Conservation (phyloP, 2,329 filamentous ascomycete genomes). For the Capronia americana region DNA sequence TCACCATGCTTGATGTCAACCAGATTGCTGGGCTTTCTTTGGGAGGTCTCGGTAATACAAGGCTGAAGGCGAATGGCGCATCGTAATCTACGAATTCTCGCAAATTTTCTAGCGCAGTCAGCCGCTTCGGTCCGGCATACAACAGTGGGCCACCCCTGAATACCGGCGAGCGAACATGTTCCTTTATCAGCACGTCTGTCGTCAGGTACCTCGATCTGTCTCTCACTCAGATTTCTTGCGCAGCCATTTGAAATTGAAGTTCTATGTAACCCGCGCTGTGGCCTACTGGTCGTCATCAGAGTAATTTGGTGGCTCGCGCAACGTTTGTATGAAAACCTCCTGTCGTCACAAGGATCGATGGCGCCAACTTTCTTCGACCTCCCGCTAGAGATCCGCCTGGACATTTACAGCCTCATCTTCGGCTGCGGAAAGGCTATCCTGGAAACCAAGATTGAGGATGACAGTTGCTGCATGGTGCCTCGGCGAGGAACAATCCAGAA, state of each 20-base stretch:
- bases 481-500: conserved; percentile 15
- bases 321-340: not conserved
- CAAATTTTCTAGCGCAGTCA: not conserved
- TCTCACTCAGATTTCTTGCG: not conserved
- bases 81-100: not conserved
- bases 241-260: not conserved
- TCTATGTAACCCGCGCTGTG: not conserved
- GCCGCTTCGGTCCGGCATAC: conserved; percentile 5
- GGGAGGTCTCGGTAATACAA: not conserved
- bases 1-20: not conserved
- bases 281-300: not conserved
- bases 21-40: not conserved
- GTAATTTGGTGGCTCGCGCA: not conserved
- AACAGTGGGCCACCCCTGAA: not conserved
- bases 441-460: conserved; percentile 23
- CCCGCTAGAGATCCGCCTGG: conserved; percentile 58
- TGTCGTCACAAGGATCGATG: not conserved
- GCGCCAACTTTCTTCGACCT: conserved; percentile 54
- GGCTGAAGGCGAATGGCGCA: not conserved
- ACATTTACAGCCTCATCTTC: conserved; percentile 56
- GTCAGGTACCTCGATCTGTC: not conserved
- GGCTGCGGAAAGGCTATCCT: conserved; percentile 31
- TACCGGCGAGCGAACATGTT: not conserved
- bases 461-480: conserved; percentile 31
- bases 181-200: not conserved